phyloP scores from a whole-genome alignment of 345 rosid species.

The Heritiera fomes region DNA sequence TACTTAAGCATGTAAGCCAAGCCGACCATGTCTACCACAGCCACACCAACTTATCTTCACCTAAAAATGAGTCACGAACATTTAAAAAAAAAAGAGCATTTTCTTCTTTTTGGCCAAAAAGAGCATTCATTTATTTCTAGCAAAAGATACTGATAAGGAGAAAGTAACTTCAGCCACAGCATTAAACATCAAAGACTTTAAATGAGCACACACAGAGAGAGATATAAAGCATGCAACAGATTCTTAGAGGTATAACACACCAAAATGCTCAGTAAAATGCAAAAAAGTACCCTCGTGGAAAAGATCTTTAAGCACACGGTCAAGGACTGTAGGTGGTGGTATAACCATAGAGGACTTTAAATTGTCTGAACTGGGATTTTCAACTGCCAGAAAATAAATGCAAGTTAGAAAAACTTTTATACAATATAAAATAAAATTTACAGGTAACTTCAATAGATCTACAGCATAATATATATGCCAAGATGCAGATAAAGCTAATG shows the following conservation, averaged over 20 bases:
- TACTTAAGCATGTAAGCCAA: slow-evolving; percentile 13
- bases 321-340: slow-evolving; percentile 85
- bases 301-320: slow-evolving; percentile 91
- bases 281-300: slow-evolving; percentile 67
- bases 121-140: not conserved
- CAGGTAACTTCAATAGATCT: slow-evolving; percentile 26
- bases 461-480: slow-evolving; percentile 21
- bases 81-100: not conserved
- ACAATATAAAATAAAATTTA: slow-evolving; percentile 14
- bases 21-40: not conserved
- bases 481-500: slow-evolving; percentile 23
- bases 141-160: not conserved
- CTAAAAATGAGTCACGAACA: not conserved
- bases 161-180: not conserved
- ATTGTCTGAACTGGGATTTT: slow-evolving; percentile 64
- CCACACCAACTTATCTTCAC: not conserved
- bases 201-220: not conserved
- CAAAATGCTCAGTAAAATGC: not conserved
- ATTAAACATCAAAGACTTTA: not conserved
- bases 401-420: not conserved
- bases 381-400: slow-evolving; percentile 49
- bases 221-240: slow-evolving; percentile 8
- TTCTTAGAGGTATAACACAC: not conserved
- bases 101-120: not conserved
- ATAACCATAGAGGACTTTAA: slow-evolving; percentile 69